Evolutionary conservation across 495 filamentous ascomycete genomes (phyloP).

Genomic region (Acidiella bohemica): DNA sequence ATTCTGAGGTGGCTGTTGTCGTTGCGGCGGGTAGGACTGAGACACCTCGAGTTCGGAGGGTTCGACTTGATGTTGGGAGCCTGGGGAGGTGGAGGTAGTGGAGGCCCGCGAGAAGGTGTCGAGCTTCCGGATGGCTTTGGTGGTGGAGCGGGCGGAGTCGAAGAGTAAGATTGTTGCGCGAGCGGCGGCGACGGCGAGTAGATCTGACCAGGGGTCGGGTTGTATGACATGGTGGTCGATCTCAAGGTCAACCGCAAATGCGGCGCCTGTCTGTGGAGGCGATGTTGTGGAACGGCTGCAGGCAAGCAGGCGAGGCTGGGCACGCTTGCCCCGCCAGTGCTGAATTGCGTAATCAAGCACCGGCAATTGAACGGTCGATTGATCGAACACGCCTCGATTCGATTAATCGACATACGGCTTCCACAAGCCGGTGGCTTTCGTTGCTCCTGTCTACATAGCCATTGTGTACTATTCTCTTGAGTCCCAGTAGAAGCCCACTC

Average conservation of each 20-base stretch:
- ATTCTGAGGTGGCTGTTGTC: slow-evolving; percentile 11
- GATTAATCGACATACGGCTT: too few species aligned
- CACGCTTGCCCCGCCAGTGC: too few species aligned
- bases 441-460: background rate
- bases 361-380: too few species aligned
- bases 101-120: slow-evolving; percentile 27
- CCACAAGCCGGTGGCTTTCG: too few species aligned
- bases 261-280: too few species aligned
- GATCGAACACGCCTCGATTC: too few species aligned
- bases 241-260: too few species aligned
- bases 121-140: slow-evolving; percentile 29
- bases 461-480: background rate
- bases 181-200: slow-evolving; percentile 21
- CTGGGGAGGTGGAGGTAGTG: slow-evolving; percentile 29
- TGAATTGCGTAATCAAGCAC: too few species aligned
- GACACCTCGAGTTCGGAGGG: slow-evolving; percentile 10
- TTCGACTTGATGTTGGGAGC: slow-evolving; percentile 17
- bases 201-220: background rate
- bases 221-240: background rate
- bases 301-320: too few species aligned
- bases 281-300: too few species aligned
- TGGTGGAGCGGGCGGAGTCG: slow-evolving; percentile 30
- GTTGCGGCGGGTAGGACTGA: slow-evolving; percentile 6
- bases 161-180: slow-evolving; percentile 24
- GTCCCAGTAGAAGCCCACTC: slow-evolving; percentile 46